A percentile compares a stretch with the other conserved stretches of the same genome.
phyloP scores from a whole-genome alignment of 306 rosid species.

The Amphicarpaea edgeworthii region DNA sequence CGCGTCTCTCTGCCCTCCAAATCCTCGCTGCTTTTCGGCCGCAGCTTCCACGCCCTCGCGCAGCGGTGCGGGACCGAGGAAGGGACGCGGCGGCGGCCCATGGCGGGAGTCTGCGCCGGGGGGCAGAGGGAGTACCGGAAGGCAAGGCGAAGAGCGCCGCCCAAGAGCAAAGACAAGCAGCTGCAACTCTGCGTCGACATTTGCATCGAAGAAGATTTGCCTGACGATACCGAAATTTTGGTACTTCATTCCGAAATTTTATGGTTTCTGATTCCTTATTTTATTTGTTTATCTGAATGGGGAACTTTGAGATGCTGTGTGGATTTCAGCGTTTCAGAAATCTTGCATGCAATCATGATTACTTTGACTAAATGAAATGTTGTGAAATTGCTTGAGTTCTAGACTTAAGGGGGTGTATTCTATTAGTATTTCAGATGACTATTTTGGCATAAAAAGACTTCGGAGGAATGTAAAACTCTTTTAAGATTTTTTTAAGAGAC shows the following conservation, averaged over 20 bases:
- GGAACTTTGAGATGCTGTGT: too few species aligned
- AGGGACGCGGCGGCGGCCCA: slow-evolving; percentile 30
- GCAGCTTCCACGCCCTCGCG: slow-evolving; percentile 46
- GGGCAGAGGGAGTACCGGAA: slow-evolving; percentile 71
- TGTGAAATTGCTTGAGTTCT: neutral
- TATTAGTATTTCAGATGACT: too few species aligned
- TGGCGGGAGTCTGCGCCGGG: slow-evolving; percentile 44
- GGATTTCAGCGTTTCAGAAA: too few species aligned
- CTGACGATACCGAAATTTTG: slow-evolving; percentile 76
- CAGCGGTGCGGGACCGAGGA: slow-evolving; percentile 37
- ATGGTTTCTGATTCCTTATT: neutral
- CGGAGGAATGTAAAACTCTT: too few species aligned
- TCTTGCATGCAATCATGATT: too few species aligned
- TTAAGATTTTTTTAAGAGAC: too few species aligned
- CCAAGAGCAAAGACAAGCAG: slow-evolving; percentile 64
- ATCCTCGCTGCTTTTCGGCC: slow-evolving; percentile 46
- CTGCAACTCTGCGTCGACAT: slow-evolving; percentile 69
- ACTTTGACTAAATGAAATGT: neutral
- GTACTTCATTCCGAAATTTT: slow-evolving; percentile 42
- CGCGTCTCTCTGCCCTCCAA: slow-evolving; percentile 12
- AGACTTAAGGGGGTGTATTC: too few species aligned
- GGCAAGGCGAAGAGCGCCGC: slow-evolving; percentile 54
- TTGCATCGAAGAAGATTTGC: slow-evolving; percentile 78
- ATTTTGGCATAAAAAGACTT: too few species aligned
- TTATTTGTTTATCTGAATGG: too few species aligned